phyloP scores from a whole-genome alignment of 495 filamentous ascomycete species.

The Chaetomium cochliodes region DNA sequence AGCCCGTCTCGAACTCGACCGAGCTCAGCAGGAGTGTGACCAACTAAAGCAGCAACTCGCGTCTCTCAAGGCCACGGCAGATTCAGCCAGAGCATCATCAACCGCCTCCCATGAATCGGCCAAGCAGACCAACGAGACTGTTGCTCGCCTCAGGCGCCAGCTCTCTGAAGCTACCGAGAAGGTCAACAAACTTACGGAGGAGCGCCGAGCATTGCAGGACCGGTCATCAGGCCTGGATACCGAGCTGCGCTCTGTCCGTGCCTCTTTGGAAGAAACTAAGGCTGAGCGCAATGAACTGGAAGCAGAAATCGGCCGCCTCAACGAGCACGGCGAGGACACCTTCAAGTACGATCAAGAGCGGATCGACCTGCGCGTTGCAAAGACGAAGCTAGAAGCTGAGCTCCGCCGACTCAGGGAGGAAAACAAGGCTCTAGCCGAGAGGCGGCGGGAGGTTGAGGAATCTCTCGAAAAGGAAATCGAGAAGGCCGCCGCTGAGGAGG shows the following conservation, averaged over 20 bases:
- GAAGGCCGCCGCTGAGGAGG: slow-evolving; percentile 56
- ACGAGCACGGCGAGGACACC: slow-evolving; percentile 52
- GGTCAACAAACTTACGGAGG: slow-evolving; percentile 47
- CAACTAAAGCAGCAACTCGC: slow-evolving; percentile 52
- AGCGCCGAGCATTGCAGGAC: slow-evolving; percentile 63
- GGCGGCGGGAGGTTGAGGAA: slow-evolving; percentile 54
- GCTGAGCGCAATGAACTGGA: slow-evolving; percentile 65
- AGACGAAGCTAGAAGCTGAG: slow-evolving; percentile 59
- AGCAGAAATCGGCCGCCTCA: slow-evolving; percentile 51
- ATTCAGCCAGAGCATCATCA: slow-evolving; percentile 27
- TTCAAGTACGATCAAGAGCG: slow-evolving; percentile 62
- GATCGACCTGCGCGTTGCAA: slow-evolving; percentile 58
- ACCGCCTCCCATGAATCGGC: slow-evolving; percentile 30
- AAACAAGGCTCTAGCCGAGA: slow-evolving; percentile 49
- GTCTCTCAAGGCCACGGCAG: slow-evolving; percentile 23
- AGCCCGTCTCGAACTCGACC: slow-evolving; percentile 54
- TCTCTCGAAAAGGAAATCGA: slow-evolving; percentile 58
- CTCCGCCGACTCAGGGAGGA: slow-evolving; percentile 59
- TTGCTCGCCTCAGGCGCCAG: slow-evolving; percentile 35
- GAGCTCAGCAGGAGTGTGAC: slow-evolving; percentile 50
- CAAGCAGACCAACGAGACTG: slow-evolving; percentile 31
- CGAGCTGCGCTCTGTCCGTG: slow-evolving; percentile 58
- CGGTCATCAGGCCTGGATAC: slow-evolving; percentile 59
- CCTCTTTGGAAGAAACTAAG: slow-evolving; percentile 53
- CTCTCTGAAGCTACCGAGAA: slow-evolving; percentile 37